phyloP scores from a whole-genome alignment of 2,329 filamentous ascomycete species.

The Acrodontium crateriforme region DNA sequence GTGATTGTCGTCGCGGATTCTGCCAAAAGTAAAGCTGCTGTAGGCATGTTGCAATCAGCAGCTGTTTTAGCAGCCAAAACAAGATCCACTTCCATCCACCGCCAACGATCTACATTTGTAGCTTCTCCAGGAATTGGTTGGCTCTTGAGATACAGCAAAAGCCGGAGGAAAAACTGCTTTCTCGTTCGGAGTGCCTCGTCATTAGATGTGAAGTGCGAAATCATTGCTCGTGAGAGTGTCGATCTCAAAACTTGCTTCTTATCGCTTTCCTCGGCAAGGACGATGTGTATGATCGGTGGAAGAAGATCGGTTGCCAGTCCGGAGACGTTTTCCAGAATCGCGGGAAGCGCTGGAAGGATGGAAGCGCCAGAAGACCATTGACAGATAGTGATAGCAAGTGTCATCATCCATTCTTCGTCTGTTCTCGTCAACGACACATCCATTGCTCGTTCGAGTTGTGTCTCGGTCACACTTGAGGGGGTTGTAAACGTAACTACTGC shows the following conservation, averaged over 20 bases:
- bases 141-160: conserved; percentile 75
- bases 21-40: conserved; percentile 69
- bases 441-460: conserved; percentile 9
- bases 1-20: conserved; percentile 40
- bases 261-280: conserved; percentile 55
- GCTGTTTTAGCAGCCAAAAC: conserved; percentile 57
- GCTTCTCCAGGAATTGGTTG: conserved; percentile 61
- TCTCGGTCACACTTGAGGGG: background rate
- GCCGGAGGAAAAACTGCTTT: conserved; percentile 59
- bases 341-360: conserved; percentile 53
- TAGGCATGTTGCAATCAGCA: conserved; percentile 67
- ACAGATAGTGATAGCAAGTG: conserved; percentile 23
- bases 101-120: conserved; percentile 63
- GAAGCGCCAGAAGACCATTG: conserved; percentile 47
- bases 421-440: conserved; percentile 3
- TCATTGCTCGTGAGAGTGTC: conserved; percentile 47
- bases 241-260: conserved; percentile 45
- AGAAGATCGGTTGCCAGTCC: conserved; percentile 62
- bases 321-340: conserved; percentile 50
- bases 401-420: conserved; percentile 14
- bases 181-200: conserved; percentile 36
- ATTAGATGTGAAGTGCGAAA: conserved; percentile 49
- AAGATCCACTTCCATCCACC: conserved; percentile 80
- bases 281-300: conserved; percentile 63
- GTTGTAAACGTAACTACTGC: conserved; percentile 2